Conservation (phyloP, 306 rosid species). For the Cucumis hystrix region DNA sequence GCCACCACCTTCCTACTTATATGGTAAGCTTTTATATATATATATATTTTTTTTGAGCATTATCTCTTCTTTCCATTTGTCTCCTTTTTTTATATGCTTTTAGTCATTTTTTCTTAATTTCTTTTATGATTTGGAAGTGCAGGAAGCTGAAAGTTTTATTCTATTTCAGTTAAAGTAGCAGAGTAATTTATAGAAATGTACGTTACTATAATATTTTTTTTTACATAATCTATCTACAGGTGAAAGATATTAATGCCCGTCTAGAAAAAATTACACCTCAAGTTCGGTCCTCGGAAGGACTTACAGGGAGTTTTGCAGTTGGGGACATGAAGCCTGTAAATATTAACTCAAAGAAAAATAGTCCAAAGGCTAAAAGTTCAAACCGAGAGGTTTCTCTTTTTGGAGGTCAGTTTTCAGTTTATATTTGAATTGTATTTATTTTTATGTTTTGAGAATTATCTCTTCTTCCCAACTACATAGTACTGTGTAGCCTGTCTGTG, state of each 20-base stretch:
- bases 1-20: conserved; percentile 73
- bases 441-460: too few relatives aligned
- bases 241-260: conserved; percentile 91
- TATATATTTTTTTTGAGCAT: neutral
- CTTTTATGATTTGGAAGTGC: neutral
- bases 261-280: conserved; percentile 88
- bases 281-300: conserved; percentile 56
- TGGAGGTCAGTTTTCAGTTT: conserved; percentile 55
- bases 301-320: conserved; percentile 40
- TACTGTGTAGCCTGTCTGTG: neutral
- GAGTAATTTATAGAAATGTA: neutral
- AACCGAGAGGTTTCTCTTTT: conserved; percentile 66
- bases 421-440: neutral
- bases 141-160: neutral
- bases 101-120: neutral
- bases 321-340: conserved; percentile 54
- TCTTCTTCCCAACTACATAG: neutral
- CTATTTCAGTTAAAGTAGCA: neutral
- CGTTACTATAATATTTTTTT: neutral
- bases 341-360: conserved; percentile 63
- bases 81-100: neutral
- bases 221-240: conserved; percentile 29
- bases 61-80: neutral
- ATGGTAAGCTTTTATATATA: conserved; percentile 34
- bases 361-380: conserved; percentile 86